These are phyloP conservation scores for Cyphellophora attinorum DNA, from an alignment of 2,329 filamentous ascomycete genomes.

Conservation along the genomic window DNA sequence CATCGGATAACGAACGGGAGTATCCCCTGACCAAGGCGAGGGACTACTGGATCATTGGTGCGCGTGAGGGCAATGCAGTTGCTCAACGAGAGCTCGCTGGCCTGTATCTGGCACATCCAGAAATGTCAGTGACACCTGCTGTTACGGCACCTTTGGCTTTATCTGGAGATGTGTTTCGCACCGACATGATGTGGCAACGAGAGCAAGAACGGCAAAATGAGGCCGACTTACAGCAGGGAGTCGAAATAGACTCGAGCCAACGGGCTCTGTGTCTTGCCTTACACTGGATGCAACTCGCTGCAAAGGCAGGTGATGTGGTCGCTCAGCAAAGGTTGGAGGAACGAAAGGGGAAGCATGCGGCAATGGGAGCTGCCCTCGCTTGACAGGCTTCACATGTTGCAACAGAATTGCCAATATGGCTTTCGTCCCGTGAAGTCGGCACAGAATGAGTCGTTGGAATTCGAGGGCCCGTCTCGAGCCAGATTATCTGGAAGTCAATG, in stretches of 20 bases:
- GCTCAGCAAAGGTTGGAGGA: constrained; percentile 75
- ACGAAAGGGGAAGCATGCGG: constrained; percentile 36
- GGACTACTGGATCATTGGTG: constrained; percentile 83
- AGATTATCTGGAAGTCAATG: no score
- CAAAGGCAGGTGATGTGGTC: constrained; percentile 74
- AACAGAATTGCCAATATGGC: no score
- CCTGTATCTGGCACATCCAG: constrained; percentile 85
- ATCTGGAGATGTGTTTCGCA: constrained; percentile 82
- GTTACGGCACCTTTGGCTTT: constrained; percentile 76
- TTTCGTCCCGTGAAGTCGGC: no score
- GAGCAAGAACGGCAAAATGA: no score
- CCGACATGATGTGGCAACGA: constrained; percentile 61
- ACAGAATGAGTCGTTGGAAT: no score
- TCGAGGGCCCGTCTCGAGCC: no score
- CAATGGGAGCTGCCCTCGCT: no score
- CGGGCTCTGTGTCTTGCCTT: constrained; percentile 87
- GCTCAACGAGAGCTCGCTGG: constrained; percentile 89
- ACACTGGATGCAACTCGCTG: constrained; percentile 93
- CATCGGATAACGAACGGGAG: constrained; percentile 29
- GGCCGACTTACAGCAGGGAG: constrained; percentile 19
- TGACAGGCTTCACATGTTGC: no score
- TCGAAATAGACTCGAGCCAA: constrained; percentile 46
- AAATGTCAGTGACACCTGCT: constrained; percentile 56
- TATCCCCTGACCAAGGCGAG: constrained; percentile 73
- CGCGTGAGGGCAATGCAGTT: constrained; percentile 79